These are phyloP conservation scores for Paecilomyces sp. DNA, from an alignment of 2,329 filamentous ascomycete genomes.

Conservation along the genomic window DNA sequence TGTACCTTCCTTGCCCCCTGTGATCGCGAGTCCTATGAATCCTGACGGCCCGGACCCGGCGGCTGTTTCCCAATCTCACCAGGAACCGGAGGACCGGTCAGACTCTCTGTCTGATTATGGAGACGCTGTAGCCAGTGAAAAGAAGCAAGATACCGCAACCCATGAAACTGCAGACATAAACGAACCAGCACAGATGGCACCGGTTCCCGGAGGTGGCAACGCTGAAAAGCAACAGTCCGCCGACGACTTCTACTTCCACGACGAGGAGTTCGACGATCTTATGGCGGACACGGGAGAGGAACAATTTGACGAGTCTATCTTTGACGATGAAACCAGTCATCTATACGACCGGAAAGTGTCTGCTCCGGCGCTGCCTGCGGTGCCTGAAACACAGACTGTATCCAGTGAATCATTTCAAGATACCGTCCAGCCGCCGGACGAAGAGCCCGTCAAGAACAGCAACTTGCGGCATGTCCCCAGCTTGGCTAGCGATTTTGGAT, in stretches of 20 bases:
- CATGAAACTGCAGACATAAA: neutral
- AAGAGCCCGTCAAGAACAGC: constrained; percentile 5
- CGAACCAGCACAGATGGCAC: neutral
- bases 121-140: neutral
- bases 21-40: constrained; percentile 25
- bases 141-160: neutral
- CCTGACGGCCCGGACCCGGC: constrained; percentile 13
- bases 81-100: neutral
- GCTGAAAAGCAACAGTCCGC: constrained; percentile 10
- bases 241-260: constrained; percentile 41
- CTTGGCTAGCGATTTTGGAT: constrained; percentile 25
- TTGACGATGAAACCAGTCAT: constrained; percentile 41
- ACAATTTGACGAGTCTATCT: constrained; percentile 41
- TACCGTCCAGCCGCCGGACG: constrained; percentile 4
- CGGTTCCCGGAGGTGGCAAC: neutral
- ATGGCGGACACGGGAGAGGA: constrained; percentile 22
- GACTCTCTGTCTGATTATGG: constrained; percentile 1
- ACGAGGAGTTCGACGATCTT: constrained; percentile 39
- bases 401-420: constrained; percentile 7
- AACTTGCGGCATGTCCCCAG: constrained; percentile 27
- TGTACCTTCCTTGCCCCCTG: constrained; percentile 27
- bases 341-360: constrained; percentile 32
- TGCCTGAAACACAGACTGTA: neutral
- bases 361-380: constrained; percentile 1
- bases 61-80: neutral